Evolutionary conservation across 2,329 filamentous ascomycete genomes (phyloP), one percentile per base, ranked within the genome.

Genomic region (Colletotrichum scovillei): DNA sequence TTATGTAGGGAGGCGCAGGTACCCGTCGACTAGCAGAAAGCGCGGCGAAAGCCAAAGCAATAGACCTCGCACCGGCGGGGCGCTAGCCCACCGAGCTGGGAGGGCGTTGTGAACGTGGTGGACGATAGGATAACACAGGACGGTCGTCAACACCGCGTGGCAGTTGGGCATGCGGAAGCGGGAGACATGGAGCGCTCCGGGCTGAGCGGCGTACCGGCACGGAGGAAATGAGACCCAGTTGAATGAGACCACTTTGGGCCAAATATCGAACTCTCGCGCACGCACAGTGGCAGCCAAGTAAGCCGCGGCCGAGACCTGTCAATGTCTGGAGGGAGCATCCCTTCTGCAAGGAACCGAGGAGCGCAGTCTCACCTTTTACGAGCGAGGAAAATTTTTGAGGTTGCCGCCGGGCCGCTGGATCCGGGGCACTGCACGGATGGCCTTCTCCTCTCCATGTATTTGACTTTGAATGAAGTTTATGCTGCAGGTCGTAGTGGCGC

Each of bases 1-100:
- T 53, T 55, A 70, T 60, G 56, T 49, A 56, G 24, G 56, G 70
- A 70, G 70, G 60, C 70, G 67, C 67, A 73, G 70, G 70, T 66
- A 73, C 70, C 67, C 70, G 70, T 42, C 55, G 35, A 30, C 60
- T 70, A 55, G 24, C 14, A 70, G 67, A 60, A 56, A 56, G 49
- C 42, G 56, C 42, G 46, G 35, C 70, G 46, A 70, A 73, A 65
- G 67, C 70, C 66, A 26, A 70, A 56, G 60, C 60, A 56, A 70
- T 73, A 70, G 46, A 65, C 60, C 49, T 70, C 14, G 26, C 60
- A 62, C 66, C 53, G 32, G n/a, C 35, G 19, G 42, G 22, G 24
- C 58, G 53, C 70, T 64, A 72, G 66, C 35, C 49, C 67, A 30
- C 22, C 22, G 26, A 35, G 24, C 16, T 59, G 65, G 52, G 55